Evolutionary conservation across 495 filamentous ascomycete species (phyloP).

Genomic region (Neurospora sp.): DNA sequence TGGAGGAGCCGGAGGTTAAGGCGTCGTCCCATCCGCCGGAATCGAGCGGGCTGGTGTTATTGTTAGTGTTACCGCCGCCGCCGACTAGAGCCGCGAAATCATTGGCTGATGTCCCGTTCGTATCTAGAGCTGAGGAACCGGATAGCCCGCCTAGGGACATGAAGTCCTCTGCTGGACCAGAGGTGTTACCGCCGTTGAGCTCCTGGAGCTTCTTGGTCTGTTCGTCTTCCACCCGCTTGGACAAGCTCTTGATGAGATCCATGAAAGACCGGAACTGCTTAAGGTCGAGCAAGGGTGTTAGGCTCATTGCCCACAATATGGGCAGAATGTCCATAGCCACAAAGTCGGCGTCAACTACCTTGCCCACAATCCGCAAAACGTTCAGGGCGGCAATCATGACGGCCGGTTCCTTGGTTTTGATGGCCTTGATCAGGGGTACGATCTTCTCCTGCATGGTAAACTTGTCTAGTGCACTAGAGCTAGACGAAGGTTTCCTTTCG

Average conservation of each 20-base stretch:
- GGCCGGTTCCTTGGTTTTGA: constrained; percentile 95
- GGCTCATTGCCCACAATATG: constrained; percentile 80
- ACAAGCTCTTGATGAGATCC: constrained; percentile 72
- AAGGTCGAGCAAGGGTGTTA: constrained; percentile 80
- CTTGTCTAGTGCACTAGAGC: constrained; percentile 77
- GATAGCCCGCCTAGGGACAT: constrained; percentile 45
- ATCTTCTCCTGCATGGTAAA: constrained; percentile 97
- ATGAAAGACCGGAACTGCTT: constrained; percentile 85
- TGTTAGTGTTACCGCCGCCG: constrained; percentile 34
- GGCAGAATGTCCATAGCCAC: constrained; percentile 86
- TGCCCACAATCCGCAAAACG: constrained; percentile 74
- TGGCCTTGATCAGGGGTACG: constrained; percentile 76
- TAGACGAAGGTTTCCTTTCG: constrained; percentile 44
- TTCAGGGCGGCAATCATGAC: constrained; percentile 92
- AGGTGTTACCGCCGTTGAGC: constrained; percentile 41
- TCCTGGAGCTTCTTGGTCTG: constrained; percentile 82
- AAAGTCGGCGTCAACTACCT: constrained; percentile 80
- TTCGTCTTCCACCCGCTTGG: constrained; percentile 71
- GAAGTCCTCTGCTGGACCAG: constrained; percentile 43
- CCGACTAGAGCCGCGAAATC: constrained; percentile 85
- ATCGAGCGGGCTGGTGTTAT: constrained; percentile 27
- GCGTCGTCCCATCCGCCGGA: constrained; percentile 30
- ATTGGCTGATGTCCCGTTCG: constrained; percentile 46
- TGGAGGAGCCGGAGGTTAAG: constrained; percentile 2
- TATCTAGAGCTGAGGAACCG: constrained; percentile 35